A percentile compares a stretch with the other conserved stretches of the same genome.
These are phyloP conservation scores for Pleurotus eryngii DNA, from an alignment of 768 basidiomycete species.

Conservation along the genomic window DNA sequence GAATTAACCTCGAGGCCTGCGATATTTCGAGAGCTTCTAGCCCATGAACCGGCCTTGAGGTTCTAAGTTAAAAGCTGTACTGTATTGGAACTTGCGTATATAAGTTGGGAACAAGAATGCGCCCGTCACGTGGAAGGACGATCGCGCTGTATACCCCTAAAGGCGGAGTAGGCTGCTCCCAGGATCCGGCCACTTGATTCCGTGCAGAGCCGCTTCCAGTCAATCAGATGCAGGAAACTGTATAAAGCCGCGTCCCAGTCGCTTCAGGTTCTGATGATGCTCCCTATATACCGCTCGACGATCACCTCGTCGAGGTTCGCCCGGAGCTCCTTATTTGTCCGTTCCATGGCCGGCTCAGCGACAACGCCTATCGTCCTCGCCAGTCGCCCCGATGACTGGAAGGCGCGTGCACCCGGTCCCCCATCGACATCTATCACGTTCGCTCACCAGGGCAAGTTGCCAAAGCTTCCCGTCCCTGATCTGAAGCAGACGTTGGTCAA, in stretches of 20 bases:
- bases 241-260: slow-evolving; percentile 1
- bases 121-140: neutral
- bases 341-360: neutral
- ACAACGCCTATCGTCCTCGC: neutral
- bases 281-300: neutral
- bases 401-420: slow-evolving; percentile 61
- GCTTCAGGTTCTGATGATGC: neutral
- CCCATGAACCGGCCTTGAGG: no score
- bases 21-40: no score
- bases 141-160: neutral
- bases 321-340: neutral
- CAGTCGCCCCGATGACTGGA: slow-evolving; percentile 60
- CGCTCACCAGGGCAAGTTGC: slow-evolving; percentile 58
- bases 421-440: slow-evolving; percentile 57
- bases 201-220: neutral
- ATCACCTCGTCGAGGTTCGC: neutral
- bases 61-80: neutral
- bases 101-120: neutral
- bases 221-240: slow-evolving; percentile 1
- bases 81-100: neutral
- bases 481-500: slow-evolving; percentile 62
- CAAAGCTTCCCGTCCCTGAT: slow-evolving; percentile 72
- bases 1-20: no score
- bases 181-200: neutral
- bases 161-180: no score